Evolutionary conservation across 2,329 filamentous ascomycete genomes (phyloP).

Genomic region (Trichothecium sympodiale): DNA sequence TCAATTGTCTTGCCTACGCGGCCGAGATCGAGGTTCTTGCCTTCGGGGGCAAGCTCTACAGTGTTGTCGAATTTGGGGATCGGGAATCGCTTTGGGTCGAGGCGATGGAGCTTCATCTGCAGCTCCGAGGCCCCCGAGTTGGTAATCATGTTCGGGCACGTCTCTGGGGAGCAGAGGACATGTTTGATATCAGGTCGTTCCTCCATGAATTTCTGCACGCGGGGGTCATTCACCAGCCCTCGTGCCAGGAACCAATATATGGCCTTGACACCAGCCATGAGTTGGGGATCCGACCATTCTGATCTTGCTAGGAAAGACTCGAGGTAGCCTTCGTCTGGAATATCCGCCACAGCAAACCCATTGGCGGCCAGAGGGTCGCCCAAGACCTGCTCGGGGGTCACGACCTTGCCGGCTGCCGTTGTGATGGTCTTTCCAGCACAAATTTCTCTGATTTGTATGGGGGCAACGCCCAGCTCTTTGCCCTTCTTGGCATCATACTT

Average conservation of each 20-base stretch:
- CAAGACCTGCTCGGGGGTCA: conserved; percentile 83
- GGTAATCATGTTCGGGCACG: conserved; percentile 63
- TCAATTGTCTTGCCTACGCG: conserved; percentile 32
- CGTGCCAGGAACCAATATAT: conserved; percentile 77
- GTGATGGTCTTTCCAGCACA: conserved; percentile 51
- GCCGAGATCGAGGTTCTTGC: conserved; percentile 23
- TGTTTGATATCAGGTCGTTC: conserved; percentile 54
- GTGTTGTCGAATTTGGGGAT: conserved; percentile 55
- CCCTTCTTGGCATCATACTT: conserved; percentile 65
- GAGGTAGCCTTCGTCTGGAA: conserved; percentile 62
- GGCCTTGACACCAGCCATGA: conserved; percentile 56
- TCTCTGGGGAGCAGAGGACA: conserved; percentile 64
- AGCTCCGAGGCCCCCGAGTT: conserved; percentile 57
- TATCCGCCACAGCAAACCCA: conserved; percentile 70
- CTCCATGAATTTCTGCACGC: conserved; percentile 59
- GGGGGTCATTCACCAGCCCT: conserved; percentile 50
- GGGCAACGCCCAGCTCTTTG: conserved; percentile 49
- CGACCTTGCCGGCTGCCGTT: conserved; percentile 51
- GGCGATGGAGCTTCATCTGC: conserved; percentile 54
- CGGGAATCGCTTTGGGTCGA: conserved; percentile 66
- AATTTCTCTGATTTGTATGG: conserved; percentile 46
- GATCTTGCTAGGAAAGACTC: conserved; percentile 55
- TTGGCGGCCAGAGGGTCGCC: conserved; percentile 54
- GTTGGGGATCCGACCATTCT: conserved; percentile 55
- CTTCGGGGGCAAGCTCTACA: conserved; percentile 11